phyloP scores from a whole-genome alignment of 2,329 filamentous ascomycete species.

The Penicillium sp. region DNA sequence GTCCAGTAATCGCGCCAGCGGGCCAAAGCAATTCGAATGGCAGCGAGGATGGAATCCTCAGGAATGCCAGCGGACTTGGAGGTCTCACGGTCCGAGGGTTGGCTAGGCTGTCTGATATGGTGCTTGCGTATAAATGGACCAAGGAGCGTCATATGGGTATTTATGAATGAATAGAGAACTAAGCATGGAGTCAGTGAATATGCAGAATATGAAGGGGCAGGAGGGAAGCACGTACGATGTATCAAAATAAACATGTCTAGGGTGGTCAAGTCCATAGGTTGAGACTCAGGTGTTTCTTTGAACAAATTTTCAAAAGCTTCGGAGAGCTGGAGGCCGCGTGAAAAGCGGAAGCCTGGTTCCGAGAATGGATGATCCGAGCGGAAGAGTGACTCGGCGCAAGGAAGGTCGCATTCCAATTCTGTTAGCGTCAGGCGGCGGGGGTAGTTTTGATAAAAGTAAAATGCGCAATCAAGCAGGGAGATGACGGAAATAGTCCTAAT shows the following conservation, averaged over 20 bases:
- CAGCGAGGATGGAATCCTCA: slow-evolving; percentile 30
- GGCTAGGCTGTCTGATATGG: slow-evolving; percentile 7
- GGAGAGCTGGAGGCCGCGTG: slow-evolving; percentile 36
- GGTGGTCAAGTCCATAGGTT: slow-evolving; percentile 30
- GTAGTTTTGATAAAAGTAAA: slow-evolving; percentile 46
- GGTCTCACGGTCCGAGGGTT: background rate
- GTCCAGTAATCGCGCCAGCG: slow-evolving; percentile 42
- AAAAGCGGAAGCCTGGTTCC: slow-evolving; percentile 39
- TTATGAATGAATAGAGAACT: slow-evolving; percentile 43
- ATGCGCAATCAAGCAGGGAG: slow-evolving; percentile 44
- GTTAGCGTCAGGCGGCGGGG: slow-evolving; percentile 41
- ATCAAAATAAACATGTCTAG: slow-evolving; percentile 45
- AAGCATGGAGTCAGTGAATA: background rate
- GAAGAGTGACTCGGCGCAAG: slow-evolving; percentile 42
- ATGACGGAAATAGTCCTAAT: slow-evolving; percentile 43
- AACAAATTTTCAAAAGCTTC: slow-evolving; percentile 43
- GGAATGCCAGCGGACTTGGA: slow-evolving; percentile 19
- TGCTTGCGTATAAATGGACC: slow-evolving; percentile 27
- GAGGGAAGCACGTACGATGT: slow-evolving; percentile 33
- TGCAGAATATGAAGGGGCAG: background rate
- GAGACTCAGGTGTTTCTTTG: slow-evolving; percentile 21
- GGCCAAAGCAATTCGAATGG: slow-evolving; percentile 35
- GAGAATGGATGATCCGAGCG: slow-evolving; percentile 42
- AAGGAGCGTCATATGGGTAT: slow-evolving; percentile 40
- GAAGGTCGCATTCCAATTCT: slow-evolving; percentile 46